Base-by-base conservation (phyloP, 331 rosid genomes). In the Telfairia occidentalis region DNA sequence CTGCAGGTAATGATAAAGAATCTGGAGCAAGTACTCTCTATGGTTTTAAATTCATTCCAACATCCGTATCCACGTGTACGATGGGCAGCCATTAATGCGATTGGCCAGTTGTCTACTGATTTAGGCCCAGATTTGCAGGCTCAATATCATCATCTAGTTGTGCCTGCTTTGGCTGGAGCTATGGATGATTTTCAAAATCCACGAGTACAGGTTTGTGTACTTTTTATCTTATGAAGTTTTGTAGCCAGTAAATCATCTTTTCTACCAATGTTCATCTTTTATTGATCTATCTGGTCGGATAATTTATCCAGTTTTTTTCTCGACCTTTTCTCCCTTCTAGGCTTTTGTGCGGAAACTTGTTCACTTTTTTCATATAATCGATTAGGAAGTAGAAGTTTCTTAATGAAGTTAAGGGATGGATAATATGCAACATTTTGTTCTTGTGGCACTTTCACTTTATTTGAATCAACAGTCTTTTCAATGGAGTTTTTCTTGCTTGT, bases 111-210 rank as follows among this genome's bases (percentile, higher is more conserved):
- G 69, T 94, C 98, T 61, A 91, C 98, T 9, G 98, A 94, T 82
- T 80, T 94, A 88, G 98, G 98, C 40, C 98, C 98, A 1, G 97
- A 94, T 81, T 87, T 94, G 86, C 98, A 94, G 83, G 84, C 83
- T 76, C 85, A 90, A 73, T 91, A 87, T 77, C 98, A 94, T 71
- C 92, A 84, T 42, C 87, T 69, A 70, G 98, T 94, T 78, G 87
- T 94, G 78, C 98, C 98, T 12, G 88, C 97, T 24, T 84, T 94
- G 76, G 97, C 97, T 60, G 82, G 89, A 1, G 86, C 98, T 32
- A 94, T 94, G 98, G 98, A 94, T 74, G 97, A 94, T 81, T 94
- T 90, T 78, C 98, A 86, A 84, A 94, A 91, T 67, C 98, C 97
- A 30, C 93, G 98, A 8, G 98, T 94, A 38, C 98, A 94, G 96